Evolutionary conservation across 495 filamentous ascomycete genomes (phyloP).

Genomic region (Extremus antarcticus): DNA sequence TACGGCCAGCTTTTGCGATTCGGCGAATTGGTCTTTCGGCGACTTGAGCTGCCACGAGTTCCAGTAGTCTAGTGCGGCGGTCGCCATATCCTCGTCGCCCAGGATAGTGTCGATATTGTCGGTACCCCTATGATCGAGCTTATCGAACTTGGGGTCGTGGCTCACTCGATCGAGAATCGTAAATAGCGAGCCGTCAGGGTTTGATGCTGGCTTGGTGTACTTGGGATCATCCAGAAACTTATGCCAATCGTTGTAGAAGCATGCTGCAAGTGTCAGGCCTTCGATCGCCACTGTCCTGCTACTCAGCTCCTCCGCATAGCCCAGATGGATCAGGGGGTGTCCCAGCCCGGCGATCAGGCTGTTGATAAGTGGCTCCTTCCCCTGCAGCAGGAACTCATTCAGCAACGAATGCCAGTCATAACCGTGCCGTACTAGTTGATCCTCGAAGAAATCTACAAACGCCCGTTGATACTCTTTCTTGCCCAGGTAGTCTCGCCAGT

Average conservation of each 20-base stretch:
- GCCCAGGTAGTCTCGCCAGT: slow-evolving; percentile 80
- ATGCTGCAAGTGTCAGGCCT: slow-evolving; percentile 57
- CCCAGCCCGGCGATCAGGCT: slow-evolving; percentile 68
- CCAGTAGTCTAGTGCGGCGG: slow-evolving; percentile 71
- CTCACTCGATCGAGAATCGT: slow-evolving; percentile 54
- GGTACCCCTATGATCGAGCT: slow-evolving; percentile 43
- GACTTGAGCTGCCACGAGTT: slow-evolving; percentile 66
- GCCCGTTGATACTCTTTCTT: slow-evolving; percentile 71
- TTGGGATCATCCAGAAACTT: slow-evolving; percentile 65
- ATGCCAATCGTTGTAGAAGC: slow-evolving; percentile 64
- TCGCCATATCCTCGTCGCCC: slow-evolving; percentile 50
- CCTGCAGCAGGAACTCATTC: slow-evolving; percentile 62
- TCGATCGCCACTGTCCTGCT: slow-evolving; percentile 76
- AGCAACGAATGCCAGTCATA: slow-evolving; percentile 81
- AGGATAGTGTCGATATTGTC: slow-evolving; percentile 60
- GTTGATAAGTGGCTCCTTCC: slow-evolving; percentile 67
- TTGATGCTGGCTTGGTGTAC: slow-evolving; percentile 44
- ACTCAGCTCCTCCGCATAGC: slow-evolving; percentile 74
- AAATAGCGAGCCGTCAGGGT: slow-evolving; percentile 43
- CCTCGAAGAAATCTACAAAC: slow-evolving; percentile 86
- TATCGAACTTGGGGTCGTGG: slow-evolving; percentile 45
- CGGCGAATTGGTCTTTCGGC: slow-evolving; percentile 58
- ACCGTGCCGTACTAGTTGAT: slow-evolving; percentile 58
- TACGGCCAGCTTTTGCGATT: slow-evolving; percentile 65
- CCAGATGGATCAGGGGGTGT: slow-evolving; percentile 80